Evolutionary conservation across 129 eudicot species (phyloP), one percentile per base, ranked within the genome.

Genomic region (Artemisia argyi): DNA sequence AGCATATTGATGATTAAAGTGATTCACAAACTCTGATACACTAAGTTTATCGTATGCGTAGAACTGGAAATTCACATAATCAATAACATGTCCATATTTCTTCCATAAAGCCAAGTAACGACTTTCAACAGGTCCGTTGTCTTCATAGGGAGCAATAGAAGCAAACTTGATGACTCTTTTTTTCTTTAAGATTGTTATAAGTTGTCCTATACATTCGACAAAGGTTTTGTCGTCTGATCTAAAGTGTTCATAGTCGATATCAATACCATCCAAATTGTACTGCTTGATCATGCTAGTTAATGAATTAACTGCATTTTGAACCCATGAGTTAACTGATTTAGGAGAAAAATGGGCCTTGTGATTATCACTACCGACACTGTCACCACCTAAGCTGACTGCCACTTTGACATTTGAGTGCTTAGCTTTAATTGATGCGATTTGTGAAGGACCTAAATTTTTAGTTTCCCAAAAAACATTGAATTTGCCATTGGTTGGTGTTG

Each of bases 301-400:
- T 7, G 92, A 87, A 54, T 79, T 56, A 61, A 83, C 84, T 3
- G 88, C 89, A 28, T 87, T 87, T 28, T 54, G 51, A n/a, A 87
- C 86, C 89, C 92, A 87, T 1, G 92, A 87, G 28, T 73, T 59
- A 19, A 87, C 47, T 5, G 91, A 83, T 24, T 56, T 77, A 7
- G 91, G 80, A 16, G 66, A 39, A 71, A 83, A 83, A 46, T 53
- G 55, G 18, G 58, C 88, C 3, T 76, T 44, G 3, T 66, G n/a
- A 47, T 59, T 64, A 22, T 51, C 73, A 47, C 16, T 8, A 17
- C 60, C 66, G 7, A 86, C 86, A 16, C 73, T 79, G 60, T 86
- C 91, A 3, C 91, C 91, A 6, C 91, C 91, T 58, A 86, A 74
- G 60, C 88, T 86, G n/a, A 86, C 69, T 0, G 86, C 91, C 17